Evolutionary conservation across 768 basidiomycete species (phyloP), one percentile per base, ranked within the genome.

Genomic region (Sarcodon sp.): DNA sequence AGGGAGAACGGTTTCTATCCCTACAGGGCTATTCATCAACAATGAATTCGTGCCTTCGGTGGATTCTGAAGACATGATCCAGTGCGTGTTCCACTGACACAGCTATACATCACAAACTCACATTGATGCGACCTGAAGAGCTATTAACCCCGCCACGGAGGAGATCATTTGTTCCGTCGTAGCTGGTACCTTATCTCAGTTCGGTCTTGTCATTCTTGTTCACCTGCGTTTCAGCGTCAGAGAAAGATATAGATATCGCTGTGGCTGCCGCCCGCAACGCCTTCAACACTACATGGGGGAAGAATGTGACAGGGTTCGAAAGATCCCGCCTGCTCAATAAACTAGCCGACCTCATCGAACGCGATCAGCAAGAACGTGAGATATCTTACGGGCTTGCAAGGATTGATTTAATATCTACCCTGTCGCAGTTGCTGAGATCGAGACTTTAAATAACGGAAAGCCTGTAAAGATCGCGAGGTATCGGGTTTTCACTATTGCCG

Each of bases 371-470:
- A 63, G 75, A 80, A 53, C 77, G 39, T 41, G 15, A 15, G 21
- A 27, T 4, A 27, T 27, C 21, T 27, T 27, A 41, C 7, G 13
- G 39, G 15, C 37, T 41, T 16, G 4, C 13, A 7, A 16, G 39
- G 15, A 7, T 7, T 9, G 27, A 8, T 9, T 41, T 13, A 13
- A 41, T 7, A 13, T 41, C 13, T 9, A 15, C 13, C 5, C 15
- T 41, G 15, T 2, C 13, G 27, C 27, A 41, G 39, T 96, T 15
- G 88, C 85, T 12, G 87, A 87, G 58, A 69, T 94, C 43, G 91
- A 94, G 63, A 64, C 79, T 39, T 68, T 93, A 50, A 91, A 97
- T 68, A 92, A 91, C 58, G 93, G 92, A 39, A 94, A 96, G 68
- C 88, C 83, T n/a, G 69, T 87, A 53, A 77, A 69, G 54, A 63